phyloP scores from a whole-genome alignment of 1,284 basidiomycete genomes.

The Cutaneotrichosporon daszewskae region DNA sequence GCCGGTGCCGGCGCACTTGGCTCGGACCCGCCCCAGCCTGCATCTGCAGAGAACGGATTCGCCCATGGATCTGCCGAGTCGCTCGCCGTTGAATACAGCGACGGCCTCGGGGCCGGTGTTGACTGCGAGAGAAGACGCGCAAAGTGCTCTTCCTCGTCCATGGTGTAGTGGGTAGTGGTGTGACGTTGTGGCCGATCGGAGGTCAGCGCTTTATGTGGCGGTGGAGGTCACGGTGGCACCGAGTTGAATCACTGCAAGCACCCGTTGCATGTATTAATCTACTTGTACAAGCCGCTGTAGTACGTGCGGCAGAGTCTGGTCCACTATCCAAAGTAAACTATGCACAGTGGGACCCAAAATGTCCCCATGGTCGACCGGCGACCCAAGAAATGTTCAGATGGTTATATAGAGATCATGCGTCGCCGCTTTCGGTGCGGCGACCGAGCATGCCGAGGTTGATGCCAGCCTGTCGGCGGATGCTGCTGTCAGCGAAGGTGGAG shows the following conservation, averaged over 20 bases:
- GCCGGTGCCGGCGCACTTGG: background rate
- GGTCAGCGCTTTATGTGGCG: too few species aligned
- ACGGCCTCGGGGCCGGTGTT: conserved; percentile 23
- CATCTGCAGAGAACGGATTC: conserved; percentile 48
- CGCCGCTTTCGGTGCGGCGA: conserved; percentile 17
- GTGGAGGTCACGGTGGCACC: too few species aligned
- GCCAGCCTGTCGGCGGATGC: conserved; percentile 25
- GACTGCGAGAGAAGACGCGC: conserved; percentile 39
- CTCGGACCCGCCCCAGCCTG: conserved; percentile 17
- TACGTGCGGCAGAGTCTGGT: too few species aligned
- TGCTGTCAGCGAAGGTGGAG: background rate
- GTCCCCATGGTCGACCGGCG: too few species aligned
- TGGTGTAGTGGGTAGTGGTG: conserved; percentile 13
- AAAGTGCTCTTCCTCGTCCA: conserved; percentile 44
- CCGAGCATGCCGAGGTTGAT: conserved; percentile 33
- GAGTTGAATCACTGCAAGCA: too few species aligned
- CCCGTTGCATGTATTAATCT: too few species aligned
- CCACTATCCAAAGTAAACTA: too few species aligned
- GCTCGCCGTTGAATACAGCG: conserved; percentile 19
- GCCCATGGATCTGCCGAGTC: conserved; percentile 41
- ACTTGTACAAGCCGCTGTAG: too few species aligned
- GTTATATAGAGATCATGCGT: too few species aligned
- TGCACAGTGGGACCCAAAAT: too few species aligned
- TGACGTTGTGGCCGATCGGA: too few species aligned
- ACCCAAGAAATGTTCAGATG: too few species aligned